Evolutionary conservation across 352 stramenopile genomes (phyloP), one percentile per base, ranked within the genome.

Genomic region (Phytophthora rubi): DNA sequence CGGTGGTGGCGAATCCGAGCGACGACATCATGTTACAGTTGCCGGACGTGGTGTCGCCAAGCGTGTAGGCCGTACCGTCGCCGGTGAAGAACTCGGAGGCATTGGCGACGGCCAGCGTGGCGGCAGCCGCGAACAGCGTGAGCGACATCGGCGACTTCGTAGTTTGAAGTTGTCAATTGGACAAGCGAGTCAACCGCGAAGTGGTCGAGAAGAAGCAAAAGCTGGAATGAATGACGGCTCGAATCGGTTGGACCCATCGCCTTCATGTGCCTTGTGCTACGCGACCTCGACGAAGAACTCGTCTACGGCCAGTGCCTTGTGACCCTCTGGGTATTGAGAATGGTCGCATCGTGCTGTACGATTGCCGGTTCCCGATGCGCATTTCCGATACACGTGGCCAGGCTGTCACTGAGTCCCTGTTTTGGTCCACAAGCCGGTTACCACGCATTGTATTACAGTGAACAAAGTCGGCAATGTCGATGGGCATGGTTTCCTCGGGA

Each of bases 1-100:
- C 80, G 52, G 59, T 73, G 49, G 59, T 59, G 32, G 59, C 66
- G 59, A 59, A 57, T 26, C 35, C 33, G 35, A 61, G 64, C 9
- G 44, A 47, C 37, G 52, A 65, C 61, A 65, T 70, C 66, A 79
- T 77, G 59, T 75, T 77, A 52, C 75, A 82, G 51, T 82, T 82
- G 47, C 77, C 77, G 2, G 55, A 59, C 32, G 44, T 71, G n/a
- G 69, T 59, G 15, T 72, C 63, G n/a, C 56, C 68, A 32, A 79
- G 71, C 13, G 68, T 77, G 63, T 85, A 82, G 0, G 66, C 62
- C 12, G 74, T 82, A 37, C 63, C 70, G 26, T 81, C 51, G 15
- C 74, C 70, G 10, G 65, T 62, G 66, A 76, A 80, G 56, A 57
- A 73, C 45, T 69, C 63, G 35, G 48, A 68, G 53, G 85, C 83